A percentile compares a stretch with the other conserved stretches of the same genome.
Evolutionary conservation across 768 basidiomycete genomes (phyloP).

Genomic region (Pleurotus platypus): DNA sequence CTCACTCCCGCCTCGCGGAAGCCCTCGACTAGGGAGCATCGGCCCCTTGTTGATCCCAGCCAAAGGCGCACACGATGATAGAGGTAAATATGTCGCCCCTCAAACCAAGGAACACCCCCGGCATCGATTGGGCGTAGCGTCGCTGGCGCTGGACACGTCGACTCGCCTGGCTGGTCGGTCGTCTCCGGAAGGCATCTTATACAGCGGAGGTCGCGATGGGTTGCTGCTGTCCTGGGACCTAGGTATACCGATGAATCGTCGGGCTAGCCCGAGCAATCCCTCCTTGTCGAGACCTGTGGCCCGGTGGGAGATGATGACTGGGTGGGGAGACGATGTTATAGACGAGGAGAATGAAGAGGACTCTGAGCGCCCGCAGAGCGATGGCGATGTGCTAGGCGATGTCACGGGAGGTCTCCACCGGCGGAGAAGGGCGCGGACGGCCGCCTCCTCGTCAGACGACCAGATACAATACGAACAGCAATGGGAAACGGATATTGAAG

Average conservation of each 20-base stretch:
- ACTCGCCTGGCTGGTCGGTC: constrained; percentile 67
- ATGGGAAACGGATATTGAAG: constrained; percentile 74
- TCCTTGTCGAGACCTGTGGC: constrained; percentile 22
- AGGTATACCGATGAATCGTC: constrained; percentile 57
- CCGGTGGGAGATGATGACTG: constrained; percentile 81
- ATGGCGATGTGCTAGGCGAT: constrained; percentile 77
- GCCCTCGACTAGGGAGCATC: constrained; percentile 61
- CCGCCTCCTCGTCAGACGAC: constrained; percentile 22
- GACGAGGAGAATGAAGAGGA: constrained; percentile 58
- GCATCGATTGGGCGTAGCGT: constrained; percentile 83
- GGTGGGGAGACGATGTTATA: constrained; percentile 70
- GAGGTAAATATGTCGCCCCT: constrained; percentile 18
- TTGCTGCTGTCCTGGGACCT: constrained; percentile 88
- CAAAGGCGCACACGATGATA: constrained; percentile 19
- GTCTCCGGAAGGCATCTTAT: constrained; percentile 82
- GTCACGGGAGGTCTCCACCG: constrained; percentile 31
- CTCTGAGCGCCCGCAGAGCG: constrained; percentile 53
- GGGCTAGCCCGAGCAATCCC: constrained; percentile 23
- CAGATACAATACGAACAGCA: constrained; percentile 61
- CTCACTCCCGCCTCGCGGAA: constrained; percentile 63
- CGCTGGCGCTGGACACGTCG: constrained; percentile 83
- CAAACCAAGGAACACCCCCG: constrained; percentile 52
- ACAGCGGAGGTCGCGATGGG: constrained; percentile 88
- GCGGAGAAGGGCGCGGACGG: constrained; percentile 23
- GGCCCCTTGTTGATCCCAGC: constrained; percentile 59